Percentiles rank a stretch among this genome's conserved stretches.
Evolutionary conservation across 1,284 basidiomycete genomes (phyloP).

Genomic region (Paramarasmius palmivorus): DNA sequence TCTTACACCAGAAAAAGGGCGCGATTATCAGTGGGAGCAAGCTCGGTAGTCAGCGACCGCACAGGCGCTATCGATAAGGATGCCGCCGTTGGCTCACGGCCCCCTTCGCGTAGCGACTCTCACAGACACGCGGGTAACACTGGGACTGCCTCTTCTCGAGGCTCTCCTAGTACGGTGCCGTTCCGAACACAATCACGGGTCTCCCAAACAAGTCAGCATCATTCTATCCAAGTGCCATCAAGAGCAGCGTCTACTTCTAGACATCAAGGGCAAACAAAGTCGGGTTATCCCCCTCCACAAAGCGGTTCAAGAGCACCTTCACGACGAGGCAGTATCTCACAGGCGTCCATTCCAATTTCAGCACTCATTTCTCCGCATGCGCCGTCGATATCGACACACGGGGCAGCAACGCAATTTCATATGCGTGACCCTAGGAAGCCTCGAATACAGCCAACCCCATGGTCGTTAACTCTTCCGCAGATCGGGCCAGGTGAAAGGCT

Average conservation of each 20-base stretch:
- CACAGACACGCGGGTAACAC: slow-evolving; percentile 24
- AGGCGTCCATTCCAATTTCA: slow-evolving; percentile 73
- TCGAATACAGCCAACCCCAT: slow-evolving; percentile 55
- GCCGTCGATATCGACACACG: slow-evolving; percentile 51
- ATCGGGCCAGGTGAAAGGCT: slow-evolving; percentile 19
- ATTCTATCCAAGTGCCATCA: slow-evolving; percentile 32
- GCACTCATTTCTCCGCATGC: slow-evolving; percentile 75
- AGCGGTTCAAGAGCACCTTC: slow-evolving; percentile 12
- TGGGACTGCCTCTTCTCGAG: slow-evolving; percentile 56
- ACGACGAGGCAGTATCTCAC: slow-evolving; percentile 47
- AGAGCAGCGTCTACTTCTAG: slow-evolving; percentile 18
- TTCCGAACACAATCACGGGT: slow-evolving; percentile 21
- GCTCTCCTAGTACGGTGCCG: slow-evolving; percentile 12
- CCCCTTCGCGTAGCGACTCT: not conserved
- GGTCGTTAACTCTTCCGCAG: slow-evolving; percentile 52
- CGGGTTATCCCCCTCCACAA: not conserved
- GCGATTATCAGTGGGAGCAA: slow-evolving; percentile 49
- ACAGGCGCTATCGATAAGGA: slow-evolving; percentile 11
- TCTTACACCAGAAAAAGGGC: slow-evolving; percentile 71
- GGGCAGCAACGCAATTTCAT: slow-evolving; percentile 58
- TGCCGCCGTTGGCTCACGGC: not conserved
- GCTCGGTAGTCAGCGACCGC: slow-evolving; percentile 26
- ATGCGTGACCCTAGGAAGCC: slow-evolving; percentile 79
- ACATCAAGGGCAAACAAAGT: not conserved
- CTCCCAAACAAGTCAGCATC: slow-evolving; percentile 18